Conservation (phyloP, 768 basidiomycete species). For the Collybiopsis luxurians region DNA sequence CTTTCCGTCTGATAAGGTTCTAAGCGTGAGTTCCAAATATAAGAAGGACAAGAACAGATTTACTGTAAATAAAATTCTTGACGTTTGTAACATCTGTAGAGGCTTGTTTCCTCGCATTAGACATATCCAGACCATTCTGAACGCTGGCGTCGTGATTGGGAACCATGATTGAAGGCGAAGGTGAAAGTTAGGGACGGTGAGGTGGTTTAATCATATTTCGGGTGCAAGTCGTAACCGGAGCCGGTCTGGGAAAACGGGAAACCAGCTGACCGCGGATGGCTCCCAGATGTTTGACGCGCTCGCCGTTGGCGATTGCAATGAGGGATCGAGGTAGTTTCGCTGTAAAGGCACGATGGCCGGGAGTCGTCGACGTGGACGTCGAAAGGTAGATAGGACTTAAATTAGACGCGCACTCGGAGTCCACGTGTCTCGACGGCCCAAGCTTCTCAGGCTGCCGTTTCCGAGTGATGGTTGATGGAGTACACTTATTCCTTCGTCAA, state of each 20-base stretch:
- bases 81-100: constrained; percentile 41
- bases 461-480: too few species aligned
- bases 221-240: not conserved
- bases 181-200: not conserved
- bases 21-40: not conserved
- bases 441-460: too few species aligned
- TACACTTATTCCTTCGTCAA: too few species aligned
- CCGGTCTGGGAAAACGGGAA: not conserved
- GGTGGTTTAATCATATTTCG: not conserved
- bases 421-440: too few species aligned
- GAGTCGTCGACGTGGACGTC: too few species aligned
- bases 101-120: constrained; percentile 39
- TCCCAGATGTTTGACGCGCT: too few species aligned
- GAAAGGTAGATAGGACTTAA: too few species aligned
- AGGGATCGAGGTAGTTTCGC: too few species aligned
- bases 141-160: constrained; percentile 33
- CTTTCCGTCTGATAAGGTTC: constrained; percentile 41
- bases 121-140: constrained; percentile 53
- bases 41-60: not conserved
- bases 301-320: too few species aligned
- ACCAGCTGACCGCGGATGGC: too few species aligned
- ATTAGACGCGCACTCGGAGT: too few species aligned
- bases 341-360: too few species aligned
- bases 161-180: not conserved
- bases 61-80: constrained; percentile 52